Percentiles rank a stretch among this genome's conserved stretches.
Evolutionary conservation across 345 rosid genomes (phyloP).

Genomic region (Alliaria petiolata): DNA sequence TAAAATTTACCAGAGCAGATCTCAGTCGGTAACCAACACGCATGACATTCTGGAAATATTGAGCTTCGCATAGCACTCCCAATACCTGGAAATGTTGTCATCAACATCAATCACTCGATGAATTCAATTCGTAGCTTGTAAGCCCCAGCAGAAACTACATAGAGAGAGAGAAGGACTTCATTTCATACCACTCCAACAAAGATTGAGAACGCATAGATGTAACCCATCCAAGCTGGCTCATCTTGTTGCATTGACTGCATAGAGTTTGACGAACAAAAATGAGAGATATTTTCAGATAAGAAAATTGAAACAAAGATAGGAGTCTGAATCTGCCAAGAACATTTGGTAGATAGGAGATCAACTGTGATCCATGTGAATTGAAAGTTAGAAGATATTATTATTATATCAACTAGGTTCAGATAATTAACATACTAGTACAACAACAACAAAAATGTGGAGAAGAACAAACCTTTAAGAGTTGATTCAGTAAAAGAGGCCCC

Average conservation of each 20-base stretch:
- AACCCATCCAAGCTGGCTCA: slow-evolving; percentile 88
- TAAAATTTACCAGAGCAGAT: slow-evolving; percentile 74
- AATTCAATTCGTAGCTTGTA: neutral
- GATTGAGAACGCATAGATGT: slow-evolving; percentile 45
- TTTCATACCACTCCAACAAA: slow-evolving; percentile 38
- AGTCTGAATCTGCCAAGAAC: too few species aligned
- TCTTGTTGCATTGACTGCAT: slow-evolving; percentile 97
- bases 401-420: neutral
- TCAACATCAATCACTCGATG: slow-evolving; percentile 6
- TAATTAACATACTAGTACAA: neutral
- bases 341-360: too few species aligned
- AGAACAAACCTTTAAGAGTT: slow-evolving; percentile 71
- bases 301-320: neutral
- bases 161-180: neutral
- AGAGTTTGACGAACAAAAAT: slow-evolving; percentile 20
- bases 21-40: slow-evolving; percentile 94
- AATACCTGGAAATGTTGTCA: slow-evolving; percentile 50
- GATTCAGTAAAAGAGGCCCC: slow-evolving; percentile 86
- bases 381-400: neutral
- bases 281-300: slow-evolving; percentile 11
- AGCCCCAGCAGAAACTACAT: neutral
- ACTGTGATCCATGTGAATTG: slow-evolving; percentile 13
- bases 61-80: slow-evolving; percentile 94
- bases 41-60: slow-evolving; percentile 98
- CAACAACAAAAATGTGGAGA: neutral